Conservation (phyloP, 1,139 yeast genomes). For the Suhomyces choctaworum region DNA sequence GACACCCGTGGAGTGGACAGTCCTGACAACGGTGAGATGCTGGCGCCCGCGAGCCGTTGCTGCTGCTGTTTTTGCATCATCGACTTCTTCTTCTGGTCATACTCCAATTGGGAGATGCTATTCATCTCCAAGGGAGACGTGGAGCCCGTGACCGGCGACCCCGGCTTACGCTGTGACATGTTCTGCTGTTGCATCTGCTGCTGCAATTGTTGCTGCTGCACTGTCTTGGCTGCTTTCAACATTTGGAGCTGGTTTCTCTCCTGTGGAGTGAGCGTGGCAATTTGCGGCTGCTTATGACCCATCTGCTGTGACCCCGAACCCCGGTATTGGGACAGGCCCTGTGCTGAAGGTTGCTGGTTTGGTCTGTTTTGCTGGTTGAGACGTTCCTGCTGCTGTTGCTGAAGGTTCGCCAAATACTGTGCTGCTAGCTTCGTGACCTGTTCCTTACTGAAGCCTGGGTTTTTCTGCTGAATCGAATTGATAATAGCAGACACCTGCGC, state of each 20-base stretch:
- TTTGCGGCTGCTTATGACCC: slow-evolving; percentile 25
- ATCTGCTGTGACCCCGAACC: slow-evolving; percentile 5
- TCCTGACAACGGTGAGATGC: slow-evolving; percentile 12
- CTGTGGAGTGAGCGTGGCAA: slow-evolving; percentile 38
- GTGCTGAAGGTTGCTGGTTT: neutral
- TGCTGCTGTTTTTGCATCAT: slow-evolving; percentile 27
- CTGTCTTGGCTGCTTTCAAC: slow-evolving; percentile 36
- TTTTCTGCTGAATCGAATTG: slow-evolving; percentile 65
- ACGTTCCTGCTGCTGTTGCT: slow-evolving; percentile 48
- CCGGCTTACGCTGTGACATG: slow-evolving; percentile 10
- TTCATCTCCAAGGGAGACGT: slow-evolving; percentile 22
- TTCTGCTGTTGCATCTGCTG: slow-evolving; percentile 22
- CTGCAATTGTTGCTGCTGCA: slow-evolving; percentile 30
- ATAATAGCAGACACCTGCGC: slow-evolving; percentile 72
- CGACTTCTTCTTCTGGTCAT: slow-evolving; percentile 30
- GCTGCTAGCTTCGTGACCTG: slow-evolving; percentile 76
- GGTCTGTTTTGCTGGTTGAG: slow-evolving; percentile 28
- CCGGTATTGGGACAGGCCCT: slow-evolving; percentile 2
- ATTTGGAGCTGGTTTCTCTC: slow-evolving; percentile 40
- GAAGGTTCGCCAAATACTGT: slow-evolving; percentile 61
- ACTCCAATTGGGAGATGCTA: slow-evolving; percentile 28
- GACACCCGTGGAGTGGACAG: slow-evolving; percentile 10
- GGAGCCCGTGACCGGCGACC: slow-evolving; percentile 10
- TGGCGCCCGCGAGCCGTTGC: slow-evolving; percentile 9
- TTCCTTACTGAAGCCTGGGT: slow-evolving; percentile 67